phyloP scores from a whole-genome alignment of 2,329 filamentous ascomycete species.

The Trichoderma cornu-damae region DNA sequence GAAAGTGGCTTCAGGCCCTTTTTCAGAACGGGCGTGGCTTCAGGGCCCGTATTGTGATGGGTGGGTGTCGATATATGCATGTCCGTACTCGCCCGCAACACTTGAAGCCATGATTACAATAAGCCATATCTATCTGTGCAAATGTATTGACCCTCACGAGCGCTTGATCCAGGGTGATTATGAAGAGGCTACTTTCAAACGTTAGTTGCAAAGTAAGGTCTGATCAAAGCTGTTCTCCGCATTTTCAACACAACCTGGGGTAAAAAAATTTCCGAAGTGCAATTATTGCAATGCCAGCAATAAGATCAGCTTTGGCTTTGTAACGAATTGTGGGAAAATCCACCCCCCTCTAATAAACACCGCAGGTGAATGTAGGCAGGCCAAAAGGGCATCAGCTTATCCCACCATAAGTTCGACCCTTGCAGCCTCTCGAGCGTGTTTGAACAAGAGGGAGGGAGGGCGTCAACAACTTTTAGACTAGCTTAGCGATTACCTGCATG shows the following conservation, averaged over 20 bases:
- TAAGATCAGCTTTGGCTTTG: background rate
- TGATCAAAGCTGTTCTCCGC: background rate
- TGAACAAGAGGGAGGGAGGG: background rate
- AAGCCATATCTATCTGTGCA: background rate
- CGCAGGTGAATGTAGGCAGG: background rate
- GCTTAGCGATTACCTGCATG: background rate
- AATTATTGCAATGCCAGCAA: too few species aligned
- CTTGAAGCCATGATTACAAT: background rate
- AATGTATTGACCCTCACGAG: background rate
- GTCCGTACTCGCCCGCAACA: background rate
- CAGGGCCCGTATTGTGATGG: background rate
- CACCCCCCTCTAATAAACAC: background rate
- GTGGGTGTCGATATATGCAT: background rate
- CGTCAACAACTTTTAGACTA: background rate
- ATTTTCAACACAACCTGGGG: background rate
- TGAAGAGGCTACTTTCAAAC: background rate
- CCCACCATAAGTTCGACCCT: background rate
- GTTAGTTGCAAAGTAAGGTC: background rate
- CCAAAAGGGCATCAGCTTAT: background rate
- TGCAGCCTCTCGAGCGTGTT: background rate
- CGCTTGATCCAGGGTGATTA: background rate
- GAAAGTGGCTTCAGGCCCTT: background rate
- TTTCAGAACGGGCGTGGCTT: background rate
- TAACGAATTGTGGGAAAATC: background rate
- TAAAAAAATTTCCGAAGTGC: background rate